phyloP scores from a whole-genome alignment of 306 rosid genomes.

The Casuarina cunninghamiana region DNA sequence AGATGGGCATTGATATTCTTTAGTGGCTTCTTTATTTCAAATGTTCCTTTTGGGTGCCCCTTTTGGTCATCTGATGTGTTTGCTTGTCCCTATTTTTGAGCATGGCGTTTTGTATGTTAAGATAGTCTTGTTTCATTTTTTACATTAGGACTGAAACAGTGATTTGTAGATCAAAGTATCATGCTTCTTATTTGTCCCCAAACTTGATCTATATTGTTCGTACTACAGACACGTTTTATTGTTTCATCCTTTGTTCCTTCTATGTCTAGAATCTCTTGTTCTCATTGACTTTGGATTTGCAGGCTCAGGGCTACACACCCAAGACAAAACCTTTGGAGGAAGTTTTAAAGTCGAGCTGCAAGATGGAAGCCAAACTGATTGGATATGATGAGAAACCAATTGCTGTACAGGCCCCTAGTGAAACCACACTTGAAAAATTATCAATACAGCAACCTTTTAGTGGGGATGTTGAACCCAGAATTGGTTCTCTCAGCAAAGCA shows the following conservation, averaged over 20 bases:
- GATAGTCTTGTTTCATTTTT: not conserved
- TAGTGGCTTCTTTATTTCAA: no score
- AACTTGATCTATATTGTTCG: not conserved
- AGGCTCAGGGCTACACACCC: conserved; percentile 62
- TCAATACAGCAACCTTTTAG: conserved; percentile 27
- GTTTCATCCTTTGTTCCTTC: not conserved
- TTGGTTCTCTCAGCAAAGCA: conserved; percentile 13
- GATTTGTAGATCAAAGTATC: not conserved
- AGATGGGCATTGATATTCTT: no score
- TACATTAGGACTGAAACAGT: not conserved
- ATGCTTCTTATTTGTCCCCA: not conserved
- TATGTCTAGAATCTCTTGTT: conserved; percentile 14
- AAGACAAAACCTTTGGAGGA: conserved; percentile 73
- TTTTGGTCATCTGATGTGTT: not conserved
- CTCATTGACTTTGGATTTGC: conserved; percentile 34
- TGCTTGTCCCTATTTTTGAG: not conserved
- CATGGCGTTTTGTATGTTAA: not conserved
- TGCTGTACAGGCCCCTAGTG: conserved; percentile 10
- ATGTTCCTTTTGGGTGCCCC: not conserved
- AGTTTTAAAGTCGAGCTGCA: conserved; percentile 55
- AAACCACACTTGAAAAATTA: conserved; percentile 12
- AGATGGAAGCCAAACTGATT: conserved; percentile 66
- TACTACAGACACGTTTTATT: not conserved
- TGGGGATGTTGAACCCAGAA: conserved; percentile 30
- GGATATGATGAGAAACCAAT: conserved; percentile 62